Percentiles rank a stretch among this genome's conserved stretches.
phyloP scores from a whole-genome alignment of 1,284 basidiomycete genomes.

The Erythrobasidium hasegawianum region DNA sequence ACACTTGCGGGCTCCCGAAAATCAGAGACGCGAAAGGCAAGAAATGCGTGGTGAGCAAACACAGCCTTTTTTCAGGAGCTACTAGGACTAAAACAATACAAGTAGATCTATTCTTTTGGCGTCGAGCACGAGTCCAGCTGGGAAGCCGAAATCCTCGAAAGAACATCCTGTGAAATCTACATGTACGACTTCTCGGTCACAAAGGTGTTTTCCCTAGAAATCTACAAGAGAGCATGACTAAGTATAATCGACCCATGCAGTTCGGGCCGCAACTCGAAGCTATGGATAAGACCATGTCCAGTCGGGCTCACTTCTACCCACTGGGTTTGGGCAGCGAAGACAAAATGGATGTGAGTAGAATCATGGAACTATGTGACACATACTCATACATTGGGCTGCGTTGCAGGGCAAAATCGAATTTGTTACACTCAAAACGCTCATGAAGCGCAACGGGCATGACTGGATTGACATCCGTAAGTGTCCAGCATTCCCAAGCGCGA shows the following conservation, averaged over 20 bases:
- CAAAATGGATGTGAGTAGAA: conserved; percentile 15
- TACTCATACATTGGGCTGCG: too few relatives aligned
- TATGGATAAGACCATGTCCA: conserved; percentile 14
- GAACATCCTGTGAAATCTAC: conserved; percentile 27
- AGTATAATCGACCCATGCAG: too few relatives aligned
- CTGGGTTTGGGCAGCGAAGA: conserved; percentile 19
- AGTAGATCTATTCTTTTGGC: conserved; percentile 29
- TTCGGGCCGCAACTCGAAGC: conserved; percentile 26
- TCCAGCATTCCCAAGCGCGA: neutral
- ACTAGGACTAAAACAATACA: too few relatives aligned
- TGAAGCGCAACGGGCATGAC: conserved; percentile 32
- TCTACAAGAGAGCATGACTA: too few relatives aligned
- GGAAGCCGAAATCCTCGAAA: conserved; percentile 32
- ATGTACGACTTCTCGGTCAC: conserved; percentile 34
- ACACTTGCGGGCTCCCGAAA: conserved; percentile 22
- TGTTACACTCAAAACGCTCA: conserved; percentile 23
- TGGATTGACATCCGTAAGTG: conserved; percentile 33
- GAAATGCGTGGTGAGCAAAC: conserved; percentile 11
- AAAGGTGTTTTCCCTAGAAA: too few relatives aligned
- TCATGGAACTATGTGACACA: too few relatives aligned
- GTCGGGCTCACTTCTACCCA: conserved; percentile 24
- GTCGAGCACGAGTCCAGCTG: conserved; percentile 32
- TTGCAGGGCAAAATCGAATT: conserved; percentile 8
- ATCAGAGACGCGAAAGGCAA: conserved; percentile 28
- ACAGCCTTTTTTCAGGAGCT: too few relatives aligned